Evolutionary conservation across 139 green algal species (phyloP), one percentile per base, ranked within the genome.

Genomic region (Volvox reticuliferus): DNA sequence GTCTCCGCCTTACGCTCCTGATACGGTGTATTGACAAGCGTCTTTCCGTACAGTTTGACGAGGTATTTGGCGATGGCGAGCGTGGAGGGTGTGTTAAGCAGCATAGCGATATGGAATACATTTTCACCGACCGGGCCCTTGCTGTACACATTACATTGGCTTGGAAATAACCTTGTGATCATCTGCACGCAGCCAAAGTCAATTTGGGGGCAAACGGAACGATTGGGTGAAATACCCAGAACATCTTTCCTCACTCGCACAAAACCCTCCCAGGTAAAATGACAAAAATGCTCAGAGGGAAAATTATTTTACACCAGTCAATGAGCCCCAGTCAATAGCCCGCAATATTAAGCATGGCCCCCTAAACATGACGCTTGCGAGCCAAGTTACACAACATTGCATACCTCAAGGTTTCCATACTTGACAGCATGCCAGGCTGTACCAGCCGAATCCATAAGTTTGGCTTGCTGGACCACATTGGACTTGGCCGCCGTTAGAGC

Each of bases 341-440:
- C 44, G 9, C 9, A 55, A 55, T 9, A 55, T 55, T n/a, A 55
- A 55, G 44, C 44, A 55, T 55, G 44, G 5, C 5, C 44, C 44
- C 44, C 44, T 55, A 55, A 55, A 9, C 44, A 9, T 9, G 44
- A 55, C 5, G 44, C 5, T 55, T 55, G 44, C 5, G 44, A 55
- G 5, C 44, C 44, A 55, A 55, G 44, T 55, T 55, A 55, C 9
- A 9, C 65, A 73, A 12, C 65, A 24, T 28, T 73, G 24, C 5
- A 83, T 35, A 94, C 94, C 93, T 96, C 93, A 20, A 96, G 88
- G 73, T 95, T 95, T 16, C 94, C 94, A 84, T 93, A 94, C 84
- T 96, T 96, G 35, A 95, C 94, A 37, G 94, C 94, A 36, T 95
- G 91, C 94, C 94, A 96, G 3, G 93, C 91, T 3, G 94, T 95